Conservation (phyloP, 2,329 filamentous ascomycete genomes). For the Ophiognomonia clavigignenti-juglandacearum region DNA sequence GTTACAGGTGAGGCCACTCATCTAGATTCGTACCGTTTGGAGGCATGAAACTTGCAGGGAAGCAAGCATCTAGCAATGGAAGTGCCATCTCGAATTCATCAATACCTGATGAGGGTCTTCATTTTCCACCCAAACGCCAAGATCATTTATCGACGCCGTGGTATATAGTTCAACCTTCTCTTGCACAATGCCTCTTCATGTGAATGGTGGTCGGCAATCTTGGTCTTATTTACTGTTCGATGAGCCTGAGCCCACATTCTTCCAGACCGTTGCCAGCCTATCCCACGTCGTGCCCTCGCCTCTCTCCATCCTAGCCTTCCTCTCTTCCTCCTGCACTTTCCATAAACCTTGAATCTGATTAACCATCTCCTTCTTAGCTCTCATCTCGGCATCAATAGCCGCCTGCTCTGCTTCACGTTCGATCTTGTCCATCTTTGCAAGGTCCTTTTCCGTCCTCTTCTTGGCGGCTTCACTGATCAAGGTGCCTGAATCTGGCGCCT, state of each 20-base stretch:
- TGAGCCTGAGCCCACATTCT: neutral
- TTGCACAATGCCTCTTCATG: no score
- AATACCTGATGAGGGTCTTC: neutral
- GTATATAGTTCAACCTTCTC: no score
- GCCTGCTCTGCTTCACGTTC: constrained; percentile 60
- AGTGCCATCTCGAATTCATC: neutral
- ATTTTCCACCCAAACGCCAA: neutral
- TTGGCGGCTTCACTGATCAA: constrained; percentile 43
- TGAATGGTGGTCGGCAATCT: constrained; percentile 3
- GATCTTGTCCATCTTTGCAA: constrained; percentile 52
- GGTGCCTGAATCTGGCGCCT: constrained; percentile 19
- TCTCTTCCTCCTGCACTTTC: constrained; percentile 49
- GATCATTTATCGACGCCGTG: neutral
- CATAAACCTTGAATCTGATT: constrained; percentile 49
- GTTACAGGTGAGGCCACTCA: neutral
- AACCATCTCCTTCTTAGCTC: constrained; percentile 57
- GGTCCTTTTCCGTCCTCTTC: constrained; percentile 45
- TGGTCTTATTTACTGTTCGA: constrained; percentile 7
- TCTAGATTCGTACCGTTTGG: no score
- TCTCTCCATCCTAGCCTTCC: constrained; percentile 51
- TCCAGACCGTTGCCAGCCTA: constrained; percentile 29
- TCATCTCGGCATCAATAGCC: constrained; percentile 57
- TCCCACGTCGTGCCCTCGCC: constrained; percentile 44
- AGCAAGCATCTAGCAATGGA: neutral
- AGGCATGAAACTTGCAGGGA: no score